phyloP scores from a whole-genome alignment of 106 monocot species.

The Phalaenopsis aphrodite region DNA sequence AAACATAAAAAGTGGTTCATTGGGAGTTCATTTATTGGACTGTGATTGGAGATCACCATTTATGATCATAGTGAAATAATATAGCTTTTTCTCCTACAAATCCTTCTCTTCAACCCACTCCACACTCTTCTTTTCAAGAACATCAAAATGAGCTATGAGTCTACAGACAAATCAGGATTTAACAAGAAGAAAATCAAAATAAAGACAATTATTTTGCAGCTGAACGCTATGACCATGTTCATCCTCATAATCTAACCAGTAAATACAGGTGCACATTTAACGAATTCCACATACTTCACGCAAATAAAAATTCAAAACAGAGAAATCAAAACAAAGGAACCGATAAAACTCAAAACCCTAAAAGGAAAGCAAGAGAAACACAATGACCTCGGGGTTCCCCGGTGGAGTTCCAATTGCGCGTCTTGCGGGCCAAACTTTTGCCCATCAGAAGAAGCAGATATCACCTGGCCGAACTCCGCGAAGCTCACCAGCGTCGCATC shows the following conservation, averaged over 20 bases:
- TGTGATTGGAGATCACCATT: too few relatives aligned
- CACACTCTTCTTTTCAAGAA: too few relatives aligned
- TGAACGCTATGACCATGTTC: neutral
- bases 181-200: too few relatives aligned
- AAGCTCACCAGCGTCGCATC: conserved; percentile 39
- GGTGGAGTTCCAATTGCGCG: conserved; percentile 61
- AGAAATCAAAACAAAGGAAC: neutral
- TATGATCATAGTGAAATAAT: too few relatives aligned
- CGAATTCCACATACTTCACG: too few relatives aligned
- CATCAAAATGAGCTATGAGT: too few relatives aligned
- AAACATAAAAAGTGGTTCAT: too few relatives aligned
- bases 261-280: too few relatives aligned
- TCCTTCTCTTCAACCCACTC: too few relatives aligned
- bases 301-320: neutral
- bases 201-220: neutral
- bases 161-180: too few relatives aligned
- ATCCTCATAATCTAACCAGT: neutral
- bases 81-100: too few relatives aligned
- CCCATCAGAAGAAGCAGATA: conserved; percentile 36
- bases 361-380: neutral
- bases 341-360: neutral
- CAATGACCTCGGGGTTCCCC: conserved; percentile 45
- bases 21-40: too few relatives aligned
- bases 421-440: conserved; percentile 45
- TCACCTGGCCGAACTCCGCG: conserved; percentile 51